Base-by-base conservation (phyloP, 1,284 basidiomycete species). In the Grifola frondosa region DNA sequence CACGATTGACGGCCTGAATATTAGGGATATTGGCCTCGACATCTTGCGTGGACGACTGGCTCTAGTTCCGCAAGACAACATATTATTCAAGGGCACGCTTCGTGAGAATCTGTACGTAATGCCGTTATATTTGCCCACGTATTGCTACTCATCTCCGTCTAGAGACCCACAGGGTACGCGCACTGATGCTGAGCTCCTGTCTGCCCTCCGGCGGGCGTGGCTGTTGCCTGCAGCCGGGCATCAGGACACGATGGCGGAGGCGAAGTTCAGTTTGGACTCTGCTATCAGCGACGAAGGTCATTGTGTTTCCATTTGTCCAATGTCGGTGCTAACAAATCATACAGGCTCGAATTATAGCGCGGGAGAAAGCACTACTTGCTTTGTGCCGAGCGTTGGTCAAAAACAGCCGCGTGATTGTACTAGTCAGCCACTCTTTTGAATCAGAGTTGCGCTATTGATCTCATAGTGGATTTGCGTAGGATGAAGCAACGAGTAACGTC, bases 401-500 rank as follows among this genome's bases (percentile, higher is more conserved):
- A 66, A 74, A 77, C 40, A 84, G 81, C 54, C 75, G 73, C 12
- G 75, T 90, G 40, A 81, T 91, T 34, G 72, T 91, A 17, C 72
- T 89, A 54, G 82, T 77, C 59, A 66, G 69, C 66, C 42, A n/a
- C n/a, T n/a, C n/a, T n/a, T n/a, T n/a, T n/a, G n/a, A n/a, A n/a
- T n/a, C n/a, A n/a, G n/a, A n/a, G n/a, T n/a, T n/a, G n/a, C 28
- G 17, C 23, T 30, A 34, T n/a, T n/a, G n/a, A n/a, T n/a, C n/a
- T 52, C 42, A 25, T n/a, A 21, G 13, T 48, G 38, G 31, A 50
- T 11, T 15, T 12, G 32, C 34, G 12, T 50, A 78, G 73, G 83
- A 84, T 53, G 85, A 91, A 62, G 88, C 88, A 0, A 91, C 89
- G 1, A 88, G 86, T n/a, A 88, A 76, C 36, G 86, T 92, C 15